Evolutionary conservation across 2,329 filamentous ascomycete genomes (phyloP), one percentile per base, ranked within the genome.

Genomic region (Fusarium camptoceras): DNA sequence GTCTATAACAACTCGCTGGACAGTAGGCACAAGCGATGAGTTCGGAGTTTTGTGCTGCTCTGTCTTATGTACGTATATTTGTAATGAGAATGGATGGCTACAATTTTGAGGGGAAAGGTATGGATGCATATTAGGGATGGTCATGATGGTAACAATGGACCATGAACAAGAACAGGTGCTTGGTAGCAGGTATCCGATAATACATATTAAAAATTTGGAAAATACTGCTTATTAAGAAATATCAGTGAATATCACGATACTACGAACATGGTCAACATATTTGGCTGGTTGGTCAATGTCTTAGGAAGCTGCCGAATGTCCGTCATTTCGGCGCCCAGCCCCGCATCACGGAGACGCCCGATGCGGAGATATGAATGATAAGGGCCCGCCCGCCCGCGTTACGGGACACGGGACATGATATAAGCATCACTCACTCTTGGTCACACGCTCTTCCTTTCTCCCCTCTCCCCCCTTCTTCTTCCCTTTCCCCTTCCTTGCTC

Each of bases 41-140:
- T 73, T 72, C 48, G 69, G 72, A 75, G 73, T 70, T 71, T 64
- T 60, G 55, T 59, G 62, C 66, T 73, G 62, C 64, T 68, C 70
- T 72, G 47, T 62, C 55, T 50, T 64, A 70, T 53, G 51, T 63
- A 64, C 56, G 51, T 59, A 70, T 71, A 70, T 71, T 68, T 63
- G 47, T 61, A 67, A 73, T 72, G 66, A 71, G 61, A 64, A 70
- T 64, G 62, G 64, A 48, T 60, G 59, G 67, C 47, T 68, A 39
- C 53, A n/a, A 53, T 28, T 30, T 31, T 31, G 41, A 44, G 59
- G 44, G 49, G 24, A 51, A 41, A 37, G 37, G 37, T 28, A 51
- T 25, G 57, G 55, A 55, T 71, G 54, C 49, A 68, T 67, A 59
- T 47, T 28, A 47, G 44, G 25, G 12, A 68, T 73, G 65, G 68